Evolutionary conservation across 345 rosid genomes (phyloP), one percentile per base, ranked within the genome.

Genomic region (Cardamine occulta): DNA sequence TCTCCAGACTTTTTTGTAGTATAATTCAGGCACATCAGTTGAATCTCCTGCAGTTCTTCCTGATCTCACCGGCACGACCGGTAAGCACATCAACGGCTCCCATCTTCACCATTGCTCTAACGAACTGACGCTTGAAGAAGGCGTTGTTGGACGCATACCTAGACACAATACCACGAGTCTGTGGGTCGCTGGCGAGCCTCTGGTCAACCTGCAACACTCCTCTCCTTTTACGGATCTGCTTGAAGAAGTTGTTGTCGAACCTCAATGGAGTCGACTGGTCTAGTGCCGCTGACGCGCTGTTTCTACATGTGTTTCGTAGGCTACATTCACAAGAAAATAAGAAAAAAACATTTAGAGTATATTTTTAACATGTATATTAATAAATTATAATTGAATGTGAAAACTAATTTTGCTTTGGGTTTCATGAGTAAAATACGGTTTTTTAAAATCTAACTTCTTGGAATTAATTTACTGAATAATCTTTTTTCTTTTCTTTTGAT

Each of bases 81-180:
- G 87, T 85, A 66, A 88, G 71, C n/a, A 89, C 93, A 21, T 76
- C 84, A 32, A 88, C 45, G 10, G 80, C 83, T 7, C 93, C 91
- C 96, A 93, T 88, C 79, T 93, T 93, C 35, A 82, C 80, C 91
- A 91, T 91, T 2, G 97, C 80, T 15, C 81, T 73, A 8, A 74
- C 87, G 31, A 93, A 91, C 66, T 83, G 74, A 68, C 75, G 78
- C 52, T 68, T 79, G 49, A 74, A 79, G 62, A 35, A 73, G 39
- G 78, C 79, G 31, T 74, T 79, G 28, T 74, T 74, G 66, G 12
- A 14, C 0, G 78, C 79, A 28, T 73, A 79, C 12, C 78, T 47
- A 54, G 82, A 53, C 55, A 79, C 82, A 19, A 79, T 10, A 13
- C 76, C 82, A 47, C 75, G 79, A 57, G 82, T 74, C 17, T 7